These are phyloP conservation scores for Pseudogymnoascus sp. DNA, from an alignment of 2,329 filamentous ascomycete genomes.

Conservation along the genomic window DNA sequence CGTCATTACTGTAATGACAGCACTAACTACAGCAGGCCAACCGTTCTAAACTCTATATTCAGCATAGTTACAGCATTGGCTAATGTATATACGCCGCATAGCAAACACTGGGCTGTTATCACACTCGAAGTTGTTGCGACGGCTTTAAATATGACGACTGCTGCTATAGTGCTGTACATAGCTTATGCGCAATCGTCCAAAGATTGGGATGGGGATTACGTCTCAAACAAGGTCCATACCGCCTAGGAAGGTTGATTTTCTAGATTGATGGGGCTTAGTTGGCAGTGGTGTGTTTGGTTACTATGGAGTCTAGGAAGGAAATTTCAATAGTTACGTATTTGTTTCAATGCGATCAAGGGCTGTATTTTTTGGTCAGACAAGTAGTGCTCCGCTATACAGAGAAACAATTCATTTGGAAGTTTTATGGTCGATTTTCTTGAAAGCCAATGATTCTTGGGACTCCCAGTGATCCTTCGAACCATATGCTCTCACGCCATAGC, in stretches of 20 bases:
- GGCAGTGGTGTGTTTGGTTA: background rate
- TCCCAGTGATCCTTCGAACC: no score
- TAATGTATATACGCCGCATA: constrained; percentile 22
- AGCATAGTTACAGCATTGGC: constrained; percentile 25
- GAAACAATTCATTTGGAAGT: background rate
- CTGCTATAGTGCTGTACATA: background rate
- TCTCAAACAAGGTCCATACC: background rate
- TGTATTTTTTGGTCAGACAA: background rate
- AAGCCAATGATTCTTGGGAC: no score
- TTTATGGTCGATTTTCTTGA: no score
- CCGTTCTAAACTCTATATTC: constrained; percentile 21
- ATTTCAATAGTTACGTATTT: background rate
- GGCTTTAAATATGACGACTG: background rate
- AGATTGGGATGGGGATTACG: background rate
- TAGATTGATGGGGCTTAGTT: background rate
- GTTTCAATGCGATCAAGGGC: background rate
- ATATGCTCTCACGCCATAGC: no score
- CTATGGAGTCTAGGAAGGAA: background rate
- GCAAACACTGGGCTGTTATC: background rate
- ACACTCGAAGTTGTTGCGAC: background rate
- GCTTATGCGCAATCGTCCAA: background rate
- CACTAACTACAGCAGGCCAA: constrained; percentile 18
- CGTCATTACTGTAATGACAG: background rate
- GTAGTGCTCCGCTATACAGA: background rate
- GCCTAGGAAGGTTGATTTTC: background rate